Evolutionary conservation across 495 filamentous ascomycete species (phyloP), one percentile per base, ranked within the genome.

Genomic region (Schizothecium vesticola): DNA sequence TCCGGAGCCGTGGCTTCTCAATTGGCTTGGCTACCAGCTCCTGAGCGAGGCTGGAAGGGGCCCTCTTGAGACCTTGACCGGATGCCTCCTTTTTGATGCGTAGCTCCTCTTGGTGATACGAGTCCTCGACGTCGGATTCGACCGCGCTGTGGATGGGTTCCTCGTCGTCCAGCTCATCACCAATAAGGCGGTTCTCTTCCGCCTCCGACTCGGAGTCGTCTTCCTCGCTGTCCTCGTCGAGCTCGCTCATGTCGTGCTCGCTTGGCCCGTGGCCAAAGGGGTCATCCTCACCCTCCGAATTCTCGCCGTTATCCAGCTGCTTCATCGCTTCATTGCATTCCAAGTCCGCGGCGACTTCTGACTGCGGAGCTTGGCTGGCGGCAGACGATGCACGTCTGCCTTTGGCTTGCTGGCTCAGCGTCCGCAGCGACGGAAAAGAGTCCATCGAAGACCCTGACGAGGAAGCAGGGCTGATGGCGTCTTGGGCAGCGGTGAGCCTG

Each of bases 311-410:
- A 55, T 82, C 80, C 9, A 81, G 64, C 24, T 69, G 73, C 21
- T 66, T 68, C 74, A 81, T 80, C 12, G 70, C 71, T 66, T 78
- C 76, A 12, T 79, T 76, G 31, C 78, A 81, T 8, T 76, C 78
- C 1, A 67, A n/a, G 22, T 82, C 72, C 12, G 59, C 16, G 3
- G 66, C 21, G 28, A 70, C 56, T n/a, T 26, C 62, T 3, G 72
- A 56, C 28, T 73, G 77, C 16, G 73, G 66, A 1, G 75, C 68
- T 21, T 73, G 64, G 16, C 65, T 66, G 29, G 73, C 23, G 69
- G 29, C 67, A 69, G n/a, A 22, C 67, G 51, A 4, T 64, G 55
- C 11, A 43, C 33, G 33, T 16, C 67, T 36, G 74, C 71, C 2
- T 61, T 66, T 25, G 43, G 43, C 19, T 51, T 51, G 43, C 7